Conservation (phyloP, 176 grass and related monocot genomes). For the Lolium perenne region DNA sequence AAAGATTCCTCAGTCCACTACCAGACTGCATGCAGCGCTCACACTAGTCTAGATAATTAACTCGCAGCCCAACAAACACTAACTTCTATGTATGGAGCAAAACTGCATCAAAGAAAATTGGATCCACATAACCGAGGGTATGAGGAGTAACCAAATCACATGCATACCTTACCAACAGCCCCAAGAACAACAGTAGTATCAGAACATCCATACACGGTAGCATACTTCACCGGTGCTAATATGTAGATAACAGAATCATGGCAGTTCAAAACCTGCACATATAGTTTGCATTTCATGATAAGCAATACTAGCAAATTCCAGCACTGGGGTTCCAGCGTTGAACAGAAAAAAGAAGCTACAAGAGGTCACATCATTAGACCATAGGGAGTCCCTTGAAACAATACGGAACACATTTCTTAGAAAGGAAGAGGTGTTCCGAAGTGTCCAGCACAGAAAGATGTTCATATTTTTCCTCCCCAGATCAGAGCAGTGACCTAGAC, state of each 20-base stretch:
- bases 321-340: constrained; percentile 11
- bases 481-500: not conserved
- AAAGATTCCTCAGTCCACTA: not conserved
- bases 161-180: constrained; percentile 94
- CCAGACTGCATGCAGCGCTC: not conserved
- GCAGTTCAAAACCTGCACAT: constrained; percentile 91
- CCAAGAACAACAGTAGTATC: constrained; percentile 93
- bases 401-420: constrained; percentile 23
- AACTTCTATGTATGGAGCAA: not conserved
- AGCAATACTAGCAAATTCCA: constrained; percentile 8
- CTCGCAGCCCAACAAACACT: not conserved
- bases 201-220: constrained; percentile 95
- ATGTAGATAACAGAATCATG: constrained; percentile 98
- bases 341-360: constrained; percentile 19
- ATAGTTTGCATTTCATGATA: constrained; percentile 10
- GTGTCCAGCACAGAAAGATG: not conserved
- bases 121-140: not conserved
- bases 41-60: not conserved
- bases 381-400: constrained; percentile 13
- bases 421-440: not conserved
- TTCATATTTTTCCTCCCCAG: not conserved
- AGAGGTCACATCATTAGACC: not conserved
- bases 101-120: not conserved
- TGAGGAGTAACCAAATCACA: not conserved
- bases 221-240: constrained; percentile 93